Conservation (phyloP, 305 asterid species). For the Nicotiana rustica region DNA sequence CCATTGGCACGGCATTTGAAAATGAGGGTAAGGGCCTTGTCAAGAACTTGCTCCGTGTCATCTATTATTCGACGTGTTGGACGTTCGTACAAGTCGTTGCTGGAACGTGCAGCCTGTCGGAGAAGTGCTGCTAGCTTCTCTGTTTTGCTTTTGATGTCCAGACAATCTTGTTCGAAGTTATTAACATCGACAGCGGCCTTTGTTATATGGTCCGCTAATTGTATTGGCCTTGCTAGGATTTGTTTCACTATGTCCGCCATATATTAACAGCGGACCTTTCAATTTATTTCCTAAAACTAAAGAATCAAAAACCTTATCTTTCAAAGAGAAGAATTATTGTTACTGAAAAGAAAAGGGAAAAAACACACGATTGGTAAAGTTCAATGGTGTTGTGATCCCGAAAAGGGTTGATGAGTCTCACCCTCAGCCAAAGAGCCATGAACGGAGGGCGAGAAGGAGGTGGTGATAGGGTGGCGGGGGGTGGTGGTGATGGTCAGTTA, state of each 20-base stretch:
- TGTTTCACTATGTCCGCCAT: constrained; percentile 24
- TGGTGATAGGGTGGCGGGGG: no score
- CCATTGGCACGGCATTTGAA: constrained; percentile 7
- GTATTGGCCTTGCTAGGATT: constrained; percentile 16
- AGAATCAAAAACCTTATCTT: not conserved
- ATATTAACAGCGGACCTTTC: constrained; percentile 1
- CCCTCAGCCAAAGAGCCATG: no score
- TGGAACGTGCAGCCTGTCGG: constrained; percentile 20
- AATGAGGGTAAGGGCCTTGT: not conserved
- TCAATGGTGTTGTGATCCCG: no score
- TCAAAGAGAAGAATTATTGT: no score
- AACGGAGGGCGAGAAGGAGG: no score
- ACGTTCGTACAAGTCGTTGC: constrained; percentile 13
- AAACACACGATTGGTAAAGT: no score
- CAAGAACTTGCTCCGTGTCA: constrained; percentile 2
- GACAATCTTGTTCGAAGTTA: not conserved
- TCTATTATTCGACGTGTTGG: constrained; percentile 19
- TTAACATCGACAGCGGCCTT: not conserved
- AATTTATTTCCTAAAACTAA: not conserved
- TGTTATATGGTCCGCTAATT: not conserved
- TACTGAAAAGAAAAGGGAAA: no score
- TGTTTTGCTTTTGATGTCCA: not conserved
- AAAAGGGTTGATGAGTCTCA: no score
- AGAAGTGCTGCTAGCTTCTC: constrained; percentile 9
- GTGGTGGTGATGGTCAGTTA: no score